Evolutionary conservation across 805 yeast species (phyloP).

Genomic region (Candida oleophila): DNA sequence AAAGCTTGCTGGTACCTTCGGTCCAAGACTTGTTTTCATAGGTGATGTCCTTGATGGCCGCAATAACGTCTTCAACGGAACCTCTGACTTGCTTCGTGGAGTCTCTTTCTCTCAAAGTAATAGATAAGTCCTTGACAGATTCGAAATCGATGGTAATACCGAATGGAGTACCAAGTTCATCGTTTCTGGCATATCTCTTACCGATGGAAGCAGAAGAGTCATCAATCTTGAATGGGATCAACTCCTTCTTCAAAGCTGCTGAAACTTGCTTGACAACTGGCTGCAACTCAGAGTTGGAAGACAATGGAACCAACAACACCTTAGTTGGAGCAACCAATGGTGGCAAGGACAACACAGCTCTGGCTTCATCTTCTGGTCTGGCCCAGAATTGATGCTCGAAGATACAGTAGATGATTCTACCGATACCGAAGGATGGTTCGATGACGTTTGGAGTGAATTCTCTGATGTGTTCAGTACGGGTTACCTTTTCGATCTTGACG

Average conservation of each 20-base stretch:
- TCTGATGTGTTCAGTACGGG: conserved; percentile 84
- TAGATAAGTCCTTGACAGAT: conserved; percentile 79
- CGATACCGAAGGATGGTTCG: conserved; percentile 99
- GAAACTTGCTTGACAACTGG: conserved; percentile 75
- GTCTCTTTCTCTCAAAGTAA: conserved; percentile 96
- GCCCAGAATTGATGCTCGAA: conserved; percentile 96
- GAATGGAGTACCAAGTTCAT: conserved; percentile 97
- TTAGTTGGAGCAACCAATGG: conserved; percentile 98
- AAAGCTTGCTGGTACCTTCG: conserved; percentile 74
- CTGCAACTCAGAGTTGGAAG: conserved; percentile 74
- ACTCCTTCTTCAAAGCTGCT: conserved; percentile 67
- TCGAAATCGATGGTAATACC: conserved; percentile 98
- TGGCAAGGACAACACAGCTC: conserved; percentile 83
- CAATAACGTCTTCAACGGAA: conserved; percentile 62
- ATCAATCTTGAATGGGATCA: conserved; percentile 93
- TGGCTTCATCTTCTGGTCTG: conserved; percentile 86
- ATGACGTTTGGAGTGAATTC: conserved; percentile 96
- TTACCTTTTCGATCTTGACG: conserved; percentile 72
- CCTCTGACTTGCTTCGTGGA: conserved; percentile 97
- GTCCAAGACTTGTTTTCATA: conserved; percentile 78
- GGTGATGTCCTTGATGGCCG: conserved; percentile 74
- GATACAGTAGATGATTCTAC: conserved; percentile 89
- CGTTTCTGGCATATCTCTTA: conserved; percentile 96
- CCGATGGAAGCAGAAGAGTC: conserved; percentile 98
- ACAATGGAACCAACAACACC: conserved; percentile 91